A percentile compares a stretch with the other conserved stretches of the same genome.
These are phyloP conservation scores for Sedum album DNA, from an alignment of 164 flowering plant genomes.

Conservation along the genomic window DNA sequence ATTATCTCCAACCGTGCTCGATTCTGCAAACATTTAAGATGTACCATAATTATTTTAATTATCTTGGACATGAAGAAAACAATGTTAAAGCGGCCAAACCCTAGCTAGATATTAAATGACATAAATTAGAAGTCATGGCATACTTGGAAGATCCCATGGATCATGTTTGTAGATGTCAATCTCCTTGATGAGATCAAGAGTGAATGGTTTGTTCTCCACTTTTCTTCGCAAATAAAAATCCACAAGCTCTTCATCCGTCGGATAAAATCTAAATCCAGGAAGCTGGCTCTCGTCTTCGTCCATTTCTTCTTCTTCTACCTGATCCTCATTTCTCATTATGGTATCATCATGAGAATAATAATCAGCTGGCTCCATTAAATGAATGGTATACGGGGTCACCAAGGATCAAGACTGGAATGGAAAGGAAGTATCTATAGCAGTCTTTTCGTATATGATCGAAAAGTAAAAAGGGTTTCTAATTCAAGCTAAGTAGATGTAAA, in stretches of 20 bases:
- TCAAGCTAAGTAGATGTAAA: neutral
- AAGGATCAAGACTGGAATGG: neutral
- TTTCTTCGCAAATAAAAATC: constrained; percentile 9
- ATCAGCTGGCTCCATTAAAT: neutral
- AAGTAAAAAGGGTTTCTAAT: neutral
- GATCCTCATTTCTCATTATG: neutral
- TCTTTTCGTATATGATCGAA: no score
- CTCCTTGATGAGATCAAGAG: constrained; percentile 10
- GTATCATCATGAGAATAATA: neutral
- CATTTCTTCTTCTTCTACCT: neutral
- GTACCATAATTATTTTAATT: no score
- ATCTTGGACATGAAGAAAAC: neutral
- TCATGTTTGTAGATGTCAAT: constrained; percentile 14
- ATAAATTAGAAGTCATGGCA: neutral
- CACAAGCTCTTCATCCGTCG: constrained; percentile 13
- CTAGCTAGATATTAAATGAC: no score
- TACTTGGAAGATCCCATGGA: constrained; percentile 17
- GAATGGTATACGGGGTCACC: neutral
- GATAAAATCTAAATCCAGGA: constrained; percentile 15
- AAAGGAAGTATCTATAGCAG: no score
- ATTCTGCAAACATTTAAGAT: neutral
- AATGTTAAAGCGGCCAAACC: neutral
- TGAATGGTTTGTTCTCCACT: constrained; percentile 10
- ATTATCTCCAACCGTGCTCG: constrained; percentile 9
- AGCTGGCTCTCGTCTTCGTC: constrained; percentile 4